Conservation (phyloP, 1,284 basidiomycete species). For the Cryptococcus wingfieldii region DNA sequence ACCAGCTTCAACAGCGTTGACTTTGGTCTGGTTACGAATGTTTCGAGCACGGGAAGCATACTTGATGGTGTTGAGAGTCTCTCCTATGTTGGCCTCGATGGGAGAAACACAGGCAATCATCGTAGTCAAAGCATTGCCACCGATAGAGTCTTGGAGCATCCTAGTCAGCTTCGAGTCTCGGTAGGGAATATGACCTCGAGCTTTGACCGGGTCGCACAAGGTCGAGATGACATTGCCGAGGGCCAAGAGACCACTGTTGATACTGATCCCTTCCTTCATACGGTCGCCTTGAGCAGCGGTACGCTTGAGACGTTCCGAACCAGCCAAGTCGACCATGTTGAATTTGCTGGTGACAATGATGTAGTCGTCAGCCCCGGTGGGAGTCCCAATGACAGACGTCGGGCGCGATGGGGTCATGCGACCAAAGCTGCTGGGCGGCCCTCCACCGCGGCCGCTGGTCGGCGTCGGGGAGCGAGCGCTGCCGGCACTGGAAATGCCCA, state of each 20-base stretch:
- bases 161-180: conserved; percentile 96
- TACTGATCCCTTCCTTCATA: conserved; percentile 94
- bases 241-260: conserved; percentile 94
- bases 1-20: conserved; percentile 92
- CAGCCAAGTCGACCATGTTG: conserved; percentile 97
- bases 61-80: conserved; percentile 96
- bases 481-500: conserved; percentile 18
- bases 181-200: conserved; percentile 75
- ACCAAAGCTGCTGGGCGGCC: conserved; percentile 36
- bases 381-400: conserved; percentile 53
- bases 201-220: conserved; percentile 81
- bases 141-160: conserved; percentile 91
- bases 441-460: conserved; percentile 4
- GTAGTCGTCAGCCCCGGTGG: conserved; percentile 64
- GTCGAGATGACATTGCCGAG: conserved; percentile 96
- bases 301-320: conserved; percentile 91
- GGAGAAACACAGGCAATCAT: conserved; percentile 99
- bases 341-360: conserved; percentile 90
- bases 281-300: conserved; percentile 90
- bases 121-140: conserved; percentile 93
- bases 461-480: conserved; percentile 20
- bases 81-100: conserved; percentile 83
- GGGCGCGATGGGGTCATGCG: conserved; percentile 55
- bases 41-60: conserved; percentile 96
- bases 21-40: conserved; percentile 90